phyloP scores from a whole-genome alignment of 1,284 basidiomycete species.

The Malassezia globosa region DNA sequence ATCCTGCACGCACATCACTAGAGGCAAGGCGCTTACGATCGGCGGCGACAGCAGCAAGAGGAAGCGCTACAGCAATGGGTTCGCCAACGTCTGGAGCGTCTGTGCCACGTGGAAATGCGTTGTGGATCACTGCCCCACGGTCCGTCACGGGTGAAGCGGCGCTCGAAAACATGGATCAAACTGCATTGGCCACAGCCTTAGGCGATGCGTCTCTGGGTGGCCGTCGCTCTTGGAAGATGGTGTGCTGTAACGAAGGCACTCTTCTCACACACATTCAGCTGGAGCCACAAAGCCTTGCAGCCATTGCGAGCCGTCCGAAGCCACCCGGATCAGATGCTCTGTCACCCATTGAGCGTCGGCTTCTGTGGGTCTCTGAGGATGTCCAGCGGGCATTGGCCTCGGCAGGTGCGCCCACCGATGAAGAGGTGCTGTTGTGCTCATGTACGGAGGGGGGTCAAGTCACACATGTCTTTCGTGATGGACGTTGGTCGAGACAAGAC shows the following conservation, averaged over 20 bases:
- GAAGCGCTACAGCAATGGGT: neutral
- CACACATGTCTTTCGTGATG: neutral
- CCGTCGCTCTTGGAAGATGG: neutral
- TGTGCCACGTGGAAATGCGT: slow-evolving; percentile 1
- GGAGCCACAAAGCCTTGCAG: slow-evolving; percentile 11
- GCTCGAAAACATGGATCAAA: neutral
- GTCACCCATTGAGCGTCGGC: slow-evolving; percentile 5
- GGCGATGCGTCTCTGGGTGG: neutral
- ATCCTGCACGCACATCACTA: slow-evolving; percentile 1
- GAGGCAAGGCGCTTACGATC: neutral
- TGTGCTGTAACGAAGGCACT: no score
- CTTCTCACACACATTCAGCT: slow-evolving; percentile 7
- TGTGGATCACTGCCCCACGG: slow-evolving; percentile 3
- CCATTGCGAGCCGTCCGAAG: neutral
- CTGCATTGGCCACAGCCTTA: neutral
- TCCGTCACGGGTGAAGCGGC: neutral
- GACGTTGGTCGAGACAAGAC: neutral
- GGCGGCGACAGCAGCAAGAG: neutral
- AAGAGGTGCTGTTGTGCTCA: neutral
- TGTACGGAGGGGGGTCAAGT: neutral
- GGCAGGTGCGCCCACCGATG: neutral
- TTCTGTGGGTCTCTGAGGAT: slow-evolving; percentile 1
- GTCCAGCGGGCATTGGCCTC: neutral
- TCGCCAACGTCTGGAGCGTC: neutral
- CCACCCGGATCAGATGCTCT: neutral